Evolutionary conservation across 306 rosid genomes (phyloP).

Genomic region (Pyrus betulifolia): DNA sequence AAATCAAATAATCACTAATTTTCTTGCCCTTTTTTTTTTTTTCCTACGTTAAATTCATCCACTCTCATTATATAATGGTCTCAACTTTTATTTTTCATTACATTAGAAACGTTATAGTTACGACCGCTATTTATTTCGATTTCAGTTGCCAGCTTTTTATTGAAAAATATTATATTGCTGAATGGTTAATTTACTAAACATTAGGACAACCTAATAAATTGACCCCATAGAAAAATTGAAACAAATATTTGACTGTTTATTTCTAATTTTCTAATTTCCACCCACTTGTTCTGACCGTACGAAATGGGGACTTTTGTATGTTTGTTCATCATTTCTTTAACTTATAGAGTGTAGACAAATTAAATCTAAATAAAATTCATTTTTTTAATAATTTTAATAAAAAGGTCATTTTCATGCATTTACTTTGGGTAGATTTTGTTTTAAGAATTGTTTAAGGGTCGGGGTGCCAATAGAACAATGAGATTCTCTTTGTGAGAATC

Average conservation of each 20-base stretch:
- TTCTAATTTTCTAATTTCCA: not conserved
- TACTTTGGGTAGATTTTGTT: not conserved
- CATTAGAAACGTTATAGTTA: too few relatives aligned
- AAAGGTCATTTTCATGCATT: not conserved
- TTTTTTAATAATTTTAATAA: too few relatives aligned
- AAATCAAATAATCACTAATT: not conserved
- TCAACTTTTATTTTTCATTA: not conserved
- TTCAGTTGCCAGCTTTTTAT: too few relatives aligned
- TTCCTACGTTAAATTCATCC: not conserved
- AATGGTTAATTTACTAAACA: too few relatives aligned
- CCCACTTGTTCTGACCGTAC: not conserved
- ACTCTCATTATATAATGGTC: not conserved
- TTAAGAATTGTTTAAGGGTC: too few relatives aligned
- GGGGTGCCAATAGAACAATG: not conserved
- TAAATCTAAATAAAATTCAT: too few relatives aligned
- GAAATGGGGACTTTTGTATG: not conserved
- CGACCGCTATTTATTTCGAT: accelerated
- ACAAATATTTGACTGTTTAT: not conserved
- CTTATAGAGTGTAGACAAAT: not conserved
- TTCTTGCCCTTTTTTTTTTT: not conserved
- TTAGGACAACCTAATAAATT: not conserved
- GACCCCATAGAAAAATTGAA: not conserved
- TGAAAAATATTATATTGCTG: too few relatives aligned
- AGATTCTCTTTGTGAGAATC: too few relatives aligned
- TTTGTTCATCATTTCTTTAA: not conserved